phyloP scores from a whole-genome alignment of 2,329 filamentous ascomycete genomes.

The Fusarium humuli region DNA sequence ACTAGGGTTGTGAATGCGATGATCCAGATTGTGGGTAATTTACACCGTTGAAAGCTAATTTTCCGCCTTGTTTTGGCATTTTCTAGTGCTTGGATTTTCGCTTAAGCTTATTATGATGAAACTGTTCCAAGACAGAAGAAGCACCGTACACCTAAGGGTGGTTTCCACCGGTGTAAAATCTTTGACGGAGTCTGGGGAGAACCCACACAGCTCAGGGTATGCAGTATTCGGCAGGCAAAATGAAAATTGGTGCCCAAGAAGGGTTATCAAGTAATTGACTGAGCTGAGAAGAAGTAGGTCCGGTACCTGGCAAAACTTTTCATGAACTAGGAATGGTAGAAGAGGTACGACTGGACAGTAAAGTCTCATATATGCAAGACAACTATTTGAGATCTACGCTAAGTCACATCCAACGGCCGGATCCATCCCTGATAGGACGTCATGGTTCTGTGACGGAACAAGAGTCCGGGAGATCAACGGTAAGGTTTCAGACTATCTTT shows the following conservation, averaged over 20 bases:
- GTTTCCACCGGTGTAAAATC: no score
- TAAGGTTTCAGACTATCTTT: not conserved
- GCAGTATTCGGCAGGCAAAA: no score
- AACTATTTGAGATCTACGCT: not conserved
- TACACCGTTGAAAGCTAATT: not conserved
- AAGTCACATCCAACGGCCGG: not conserved
- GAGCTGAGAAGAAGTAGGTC: not conserved
- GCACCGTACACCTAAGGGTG: no score
- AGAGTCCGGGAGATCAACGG: not conserved
- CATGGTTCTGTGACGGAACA: not conserved
- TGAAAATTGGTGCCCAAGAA: no score
- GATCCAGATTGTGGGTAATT: not conserved
- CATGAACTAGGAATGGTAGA: no score
- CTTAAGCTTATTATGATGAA: accelerated
- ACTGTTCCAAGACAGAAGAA: no score
- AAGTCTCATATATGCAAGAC: not conserved
- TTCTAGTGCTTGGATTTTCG: not conserved
- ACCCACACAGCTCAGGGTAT: no score
- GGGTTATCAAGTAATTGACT: no score
- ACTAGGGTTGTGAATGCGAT: not conserved
- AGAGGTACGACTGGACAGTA: not conserved
- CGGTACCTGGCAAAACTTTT: accelerated
- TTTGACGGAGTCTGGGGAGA: no score
- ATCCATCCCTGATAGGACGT: not conserved
- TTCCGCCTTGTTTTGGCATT: not conserved